Conservation (phyloP, 1,284 basidiomycete genomes). For the Ustilago cynodontis region DNA sequence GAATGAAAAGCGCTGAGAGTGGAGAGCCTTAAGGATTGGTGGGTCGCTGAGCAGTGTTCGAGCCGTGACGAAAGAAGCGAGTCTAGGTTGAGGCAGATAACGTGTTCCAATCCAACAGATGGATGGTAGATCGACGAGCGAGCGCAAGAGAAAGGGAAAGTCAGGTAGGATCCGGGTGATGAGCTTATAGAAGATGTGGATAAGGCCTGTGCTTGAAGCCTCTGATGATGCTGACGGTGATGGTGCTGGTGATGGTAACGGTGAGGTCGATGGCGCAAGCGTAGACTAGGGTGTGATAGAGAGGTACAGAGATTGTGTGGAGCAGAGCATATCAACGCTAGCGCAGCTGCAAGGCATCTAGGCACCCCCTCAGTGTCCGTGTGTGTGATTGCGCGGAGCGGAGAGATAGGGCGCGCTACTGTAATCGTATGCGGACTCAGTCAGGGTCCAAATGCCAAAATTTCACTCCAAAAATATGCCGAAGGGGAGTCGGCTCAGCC, state of each 20-base stretch:
- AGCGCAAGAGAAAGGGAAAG: background rate
- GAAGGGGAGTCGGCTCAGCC: background rate
- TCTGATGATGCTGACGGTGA: background rate
- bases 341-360: background rate
- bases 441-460: conserved; percentile 13
- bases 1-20: background rate
- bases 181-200: background rate
- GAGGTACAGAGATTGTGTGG: background rate
- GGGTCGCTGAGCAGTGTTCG: background rate
- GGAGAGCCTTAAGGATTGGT: background rate
- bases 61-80: background rate
- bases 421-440: conserved; percentile 1
- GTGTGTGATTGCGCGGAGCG: background rate
- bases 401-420: conserved; percentile 15
- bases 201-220: background rate
- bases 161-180: background rate
- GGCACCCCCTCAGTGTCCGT: background rate
- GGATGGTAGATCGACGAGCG: background rate
- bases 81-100: background rate
- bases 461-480: background rate
- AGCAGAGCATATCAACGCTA: background rate
- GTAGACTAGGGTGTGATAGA: background rate
- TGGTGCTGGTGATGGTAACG: background rate
- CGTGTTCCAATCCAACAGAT: too few relatives aligned
- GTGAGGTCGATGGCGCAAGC: background rate